Evolutionary conservation across 1,284 basidiomycete species (phyloP).

Genomic region (Leccinum olivaceoglutinosum): DNA sequence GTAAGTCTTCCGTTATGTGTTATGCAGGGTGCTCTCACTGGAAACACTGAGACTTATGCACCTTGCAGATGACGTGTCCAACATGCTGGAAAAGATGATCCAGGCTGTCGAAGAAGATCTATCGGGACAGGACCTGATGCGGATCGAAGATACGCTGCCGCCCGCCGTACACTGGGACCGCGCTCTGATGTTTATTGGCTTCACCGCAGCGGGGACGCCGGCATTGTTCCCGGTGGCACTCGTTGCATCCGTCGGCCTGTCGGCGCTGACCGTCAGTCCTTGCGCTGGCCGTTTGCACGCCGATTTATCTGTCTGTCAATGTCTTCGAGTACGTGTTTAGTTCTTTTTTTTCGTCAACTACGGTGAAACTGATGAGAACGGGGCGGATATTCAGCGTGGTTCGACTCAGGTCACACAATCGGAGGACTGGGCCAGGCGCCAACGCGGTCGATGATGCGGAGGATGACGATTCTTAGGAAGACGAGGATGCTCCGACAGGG

Average conservation of each 20-base stretch:
- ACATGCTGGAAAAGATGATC: conserved; percentile 10
- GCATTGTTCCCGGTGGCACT: neutral
- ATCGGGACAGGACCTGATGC: conserved; percentile 10
- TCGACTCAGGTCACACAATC: neutral
- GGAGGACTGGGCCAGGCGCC: neutral
- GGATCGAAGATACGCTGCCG: neutral
- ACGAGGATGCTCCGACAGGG: neutral
- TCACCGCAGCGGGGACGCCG: neutral
- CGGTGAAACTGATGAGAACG: neutral
- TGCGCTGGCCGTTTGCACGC: neutral
- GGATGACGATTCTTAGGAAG: neutral
- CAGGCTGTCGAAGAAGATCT: conserved; percentile 18
- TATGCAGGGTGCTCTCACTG: neutral
- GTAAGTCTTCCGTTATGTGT: conserved; percentile 5
- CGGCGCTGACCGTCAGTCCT: neutral
- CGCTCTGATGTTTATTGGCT: neutral
- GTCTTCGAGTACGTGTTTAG: neutral
- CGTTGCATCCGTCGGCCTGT: neutral
- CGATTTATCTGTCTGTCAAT: neutral
- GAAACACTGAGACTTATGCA: neutral
- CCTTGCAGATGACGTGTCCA: conserved; percentile 15
- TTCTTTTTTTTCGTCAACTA: neutral
- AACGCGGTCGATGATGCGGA: neutral
- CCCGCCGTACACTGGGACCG: neutral
- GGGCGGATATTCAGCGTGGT: neutral